Evolutionary conservation across 495 filamentous ascomycete genomes (phyloP).

Genomic region (Aspergillus homomorphus): DNA sequence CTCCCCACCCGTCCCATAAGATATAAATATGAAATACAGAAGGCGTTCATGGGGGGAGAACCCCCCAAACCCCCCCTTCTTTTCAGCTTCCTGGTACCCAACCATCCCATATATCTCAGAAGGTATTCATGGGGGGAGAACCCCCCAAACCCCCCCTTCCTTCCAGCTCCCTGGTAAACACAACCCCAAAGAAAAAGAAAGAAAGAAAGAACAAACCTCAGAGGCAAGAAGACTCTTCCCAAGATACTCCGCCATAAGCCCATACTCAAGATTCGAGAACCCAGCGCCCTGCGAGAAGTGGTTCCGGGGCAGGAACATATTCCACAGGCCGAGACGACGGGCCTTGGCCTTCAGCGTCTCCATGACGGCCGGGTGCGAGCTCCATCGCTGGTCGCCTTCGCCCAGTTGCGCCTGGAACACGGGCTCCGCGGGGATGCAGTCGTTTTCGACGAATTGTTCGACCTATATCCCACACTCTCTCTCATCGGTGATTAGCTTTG

Average conservation of each 20-base stretch:
- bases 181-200: no score
- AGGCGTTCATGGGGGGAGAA: no score
- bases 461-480: no score
- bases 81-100: not conserved
- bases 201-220: constrained; percentile 47
- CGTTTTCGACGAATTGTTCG: constrained; percentile 94
- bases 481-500: no score
- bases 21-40: no score
- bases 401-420: constrained; percentile 77
- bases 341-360: constrained; percentile 88
- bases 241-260: constrained; percentile 86
- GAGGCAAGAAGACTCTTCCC: constrained; percentile 75
- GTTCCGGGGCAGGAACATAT: constrained; percentile 92
- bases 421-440: constrained; percentile 83
- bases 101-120: no score
- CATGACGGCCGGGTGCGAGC: constrained; percentile 72
- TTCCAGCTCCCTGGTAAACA: no score
- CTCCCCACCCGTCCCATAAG: no score
- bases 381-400: constrained; percentile 69
- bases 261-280: constrained; percentile 88
- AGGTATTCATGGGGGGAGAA: no score
- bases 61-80: no score
- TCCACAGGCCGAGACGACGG: constrained; percentile 86
- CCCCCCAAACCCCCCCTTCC: no score
- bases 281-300: constrained; percentile 94